These are phyloP conservation scores for Phymatotrichopsis omnivora DNA, from an alignment of 2,329 filamentous ascomycete species.

Conservation along the genomic window DNA sequence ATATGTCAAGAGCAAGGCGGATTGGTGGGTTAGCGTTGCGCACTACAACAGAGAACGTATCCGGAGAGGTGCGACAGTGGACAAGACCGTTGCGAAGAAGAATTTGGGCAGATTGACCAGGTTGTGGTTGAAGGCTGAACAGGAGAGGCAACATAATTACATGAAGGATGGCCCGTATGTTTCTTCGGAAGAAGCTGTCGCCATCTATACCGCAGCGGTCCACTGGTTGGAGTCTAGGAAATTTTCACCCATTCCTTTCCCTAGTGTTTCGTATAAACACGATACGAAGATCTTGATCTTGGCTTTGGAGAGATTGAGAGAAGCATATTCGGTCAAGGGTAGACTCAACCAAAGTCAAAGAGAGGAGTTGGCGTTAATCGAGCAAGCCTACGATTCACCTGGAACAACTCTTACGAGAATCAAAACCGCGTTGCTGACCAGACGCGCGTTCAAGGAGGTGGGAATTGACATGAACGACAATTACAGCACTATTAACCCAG, in stretches of 20 bases:
- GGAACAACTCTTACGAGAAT: conserved; percentile 92
- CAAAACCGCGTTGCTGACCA: conserved; percentile 93
- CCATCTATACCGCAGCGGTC: conserved; percentile 96
- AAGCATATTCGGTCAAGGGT: conserved; percentile 96
- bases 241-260: conserved; percentile 97
- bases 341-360: conserved; percentile 94
- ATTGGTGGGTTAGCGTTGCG: conserved; percentile 99
- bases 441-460: conserved; percentile 97
- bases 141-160: conserved; percentile 97
- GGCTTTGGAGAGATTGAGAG: conserved; percentile 80
- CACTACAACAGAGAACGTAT: conserved; percentile 99
- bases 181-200: conserved; percentile 94
- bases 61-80: conserved; percentile 86
- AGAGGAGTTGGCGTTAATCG: conserved; percentile 90
- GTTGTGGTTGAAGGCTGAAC: conserved; percentile 95
- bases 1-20: conserved; percentile 97
- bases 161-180: conserved; percentile 99
- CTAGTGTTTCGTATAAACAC: conserved; percentile 97
- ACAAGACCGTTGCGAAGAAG: conserved; percentile 99
- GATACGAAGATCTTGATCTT: conserved; percentile 98
- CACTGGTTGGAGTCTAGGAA: conserved; percentile 98
- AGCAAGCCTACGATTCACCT: conserved; percentile 96
- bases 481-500: conserved; percentile 96
- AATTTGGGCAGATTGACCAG: conserved; percentile 90
- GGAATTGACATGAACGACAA: conserved; percentile 99